Percentiles rank a stretch among this genome's conserved stretches.
Evolutionary conservation across 129 eudicot species (phyloP).

Genomic region (Dittrichia graveolens): DNA sequence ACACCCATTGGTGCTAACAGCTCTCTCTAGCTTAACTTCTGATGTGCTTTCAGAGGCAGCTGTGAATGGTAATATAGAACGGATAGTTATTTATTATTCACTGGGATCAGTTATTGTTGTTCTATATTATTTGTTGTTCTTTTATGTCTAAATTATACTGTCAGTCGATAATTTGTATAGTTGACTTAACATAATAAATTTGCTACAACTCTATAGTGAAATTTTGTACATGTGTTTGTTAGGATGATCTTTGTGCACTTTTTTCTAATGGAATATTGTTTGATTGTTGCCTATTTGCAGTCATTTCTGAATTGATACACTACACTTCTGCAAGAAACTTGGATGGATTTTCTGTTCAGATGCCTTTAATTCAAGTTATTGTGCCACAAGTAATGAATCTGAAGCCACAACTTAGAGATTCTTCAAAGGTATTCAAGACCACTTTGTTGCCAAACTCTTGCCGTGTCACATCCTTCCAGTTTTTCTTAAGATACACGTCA

Average conservation of each 20-base stretch:
- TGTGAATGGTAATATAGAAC: slow-evolving; percentile 65
- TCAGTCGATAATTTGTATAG: too few relatives aligned
- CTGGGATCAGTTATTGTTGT: background rate
- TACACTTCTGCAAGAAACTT: slow-evolving; percentile 79
- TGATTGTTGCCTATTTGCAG: slow-evolving; percentile 49
- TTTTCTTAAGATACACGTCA: slow-evolving; percentile 7
- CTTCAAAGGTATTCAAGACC: slow-evolving; percentile 68
- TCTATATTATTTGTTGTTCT: too few relatives aligned
- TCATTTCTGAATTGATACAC: slow-evolving; percentile 94
- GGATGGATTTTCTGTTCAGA: slow-evolving; percentile 65
- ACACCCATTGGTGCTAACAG: slow-evolving; percentile 87
- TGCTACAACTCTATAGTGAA: too few relatives aligned
- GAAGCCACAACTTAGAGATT: slow-evolving; percentile 87
- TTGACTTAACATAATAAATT: too few relatives aligned
- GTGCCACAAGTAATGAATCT: slow-evolving; percentile 94
- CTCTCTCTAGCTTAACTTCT: slow-evolving; percentile 85
- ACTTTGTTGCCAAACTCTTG: background rate
- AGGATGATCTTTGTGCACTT: background rate
- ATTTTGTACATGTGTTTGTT: slow-evolving; percentile 1
- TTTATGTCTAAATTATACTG: too few relatives aligned
- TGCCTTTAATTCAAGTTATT: slow-evolving; percentile 94
- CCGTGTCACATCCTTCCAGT: background rate
- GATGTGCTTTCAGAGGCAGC: slow-evolving; percentile 93
- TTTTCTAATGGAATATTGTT: slow-evolving; percentile 19
- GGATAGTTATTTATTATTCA: slow-evolving; percentile 7